These are phyloP conservation scores for Pythium sukuiense DNA, from an alignment of 352 stramenopile genomes.

Conservation along the genomic window DNA sequence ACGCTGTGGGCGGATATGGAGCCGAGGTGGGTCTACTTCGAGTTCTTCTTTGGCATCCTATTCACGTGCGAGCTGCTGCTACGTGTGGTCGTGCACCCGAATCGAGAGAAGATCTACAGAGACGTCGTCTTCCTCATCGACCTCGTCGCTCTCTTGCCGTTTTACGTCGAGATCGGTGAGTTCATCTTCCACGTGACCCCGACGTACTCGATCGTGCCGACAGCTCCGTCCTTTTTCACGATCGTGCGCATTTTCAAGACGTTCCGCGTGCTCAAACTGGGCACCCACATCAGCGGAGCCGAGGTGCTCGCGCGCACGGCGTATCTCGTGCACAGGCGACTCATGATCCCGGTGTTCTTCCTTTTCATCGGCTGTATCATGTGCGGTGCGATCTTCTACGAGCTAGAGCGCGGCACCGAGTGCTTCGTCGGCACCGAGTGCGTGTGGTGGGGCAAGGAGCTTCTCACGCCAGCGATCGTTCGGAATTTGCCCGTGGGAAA, in stretches of 20 bases:
- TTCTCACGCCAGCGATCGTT: conserved; percentile 54
- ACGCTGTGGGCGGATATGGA: conserved; percentile 58
- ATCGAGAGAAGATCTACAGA: conserved; percentile 45
- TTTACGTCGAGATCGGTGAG: conserved; percentile 35
- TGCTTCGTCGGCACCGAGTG: conserved; percentile 62
- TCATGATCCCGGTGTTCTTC: conserved; percentile 80
- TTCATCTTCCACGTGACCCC: conserved; percentile 52
- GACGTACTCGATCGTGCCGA: conserved; percentile 64
- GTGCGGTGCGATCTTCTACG: conserved; percentile 68
- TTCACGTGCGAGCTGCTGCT: conserved; percentile 65
- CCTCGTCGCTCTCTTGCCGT: conserved; percentile 27
- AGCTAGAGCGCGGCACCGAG: conserved; percentile 69
- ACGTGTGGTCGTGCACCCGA: conserved; percentile 48
- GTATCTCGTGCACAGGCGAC: conserved; percentile 46
- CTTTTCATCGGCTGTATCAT: conserved; percentile 61
- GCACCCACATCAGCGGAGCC: conserved; percentile 66
- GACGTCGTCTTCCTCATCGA: conserved; percentile 67
- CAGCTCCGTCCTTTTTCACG: conserved; percentile 60
- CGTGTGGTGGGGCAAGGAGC: conserved; percentile 54
- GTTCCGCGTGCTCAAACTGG: conserved; percentile 79
- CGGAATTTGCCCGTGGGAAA: conserved; percentile 46
- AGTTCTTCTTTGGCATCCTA: conserved; percentile 59
- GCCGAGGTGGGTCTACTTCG: conserved; percentile 73
- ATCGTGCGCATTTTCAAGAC: conserved; percentile 71
- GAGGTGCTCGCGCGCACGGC: conserved; percentile 65